These are phyloP conservation scores for Sporothrix dimorphospora DNA, from an alignment of 2,329 filamentous ascomycete genomes.

Conservation along the genomic window DNA sequence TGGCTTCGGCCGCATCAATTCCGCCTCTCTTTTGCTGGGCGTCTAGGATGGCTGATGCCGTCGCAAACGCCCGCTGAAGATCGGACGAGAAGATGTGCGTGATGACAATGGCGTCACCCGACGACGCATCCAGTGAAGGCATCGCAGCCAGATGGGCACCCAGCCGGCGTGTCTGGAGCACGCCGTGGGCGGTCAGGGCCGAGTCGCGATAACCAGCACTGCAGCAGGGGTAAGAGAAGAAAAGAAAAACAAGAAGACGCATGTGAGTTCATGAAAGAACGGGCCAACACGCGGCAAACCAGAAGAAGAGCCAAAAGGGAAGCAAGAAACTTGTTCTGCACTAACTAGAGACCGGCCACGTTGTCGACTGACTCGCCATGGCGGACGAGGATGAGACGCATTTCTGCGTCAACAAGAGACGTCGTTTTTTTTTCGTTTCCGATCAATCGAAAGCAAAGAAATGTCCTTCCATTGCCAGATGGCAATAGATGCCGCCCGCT, in stretches of 20 bases:
- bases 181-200: constrained; percentile 77
- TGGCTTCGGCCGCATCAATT: not conserved
- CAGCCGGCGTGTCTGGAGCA: constrained; percentile 74
- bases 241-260: constrained; percentile 33
- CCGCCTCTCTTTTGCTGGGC: constrained; percentile 48
- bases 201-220: constrained; percentile 81
- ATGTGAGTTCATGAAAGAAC: constrained; percentile 17
- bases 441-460: not conserved
- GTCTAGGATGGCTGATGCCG: constrained; percentile 66
- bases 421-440: not conserved
- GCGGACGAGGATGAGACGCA: constrained; percentile 76
- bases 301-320: not conserved
- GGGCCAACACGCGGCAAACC: constrained; percentile 4
- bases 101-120: constrained; percentile 59
- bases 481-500: not conserved
- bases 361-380: constrained; percentile 94
- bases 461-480: constrained; percentile 5
- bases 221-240: constrained; percentile 38
- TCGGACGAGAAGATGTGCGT: constrained; percentile 78
- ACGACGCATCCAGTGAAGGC: constrained; percentile 42
- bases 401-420: constrained; percentile 36
- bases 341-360: constrained; percentile 72
- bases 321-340: constrained; percentile 35
- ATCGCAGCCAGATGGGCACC: constrained; percentile 60
- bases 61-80: constrained; percentile 72